A percentile compares a stretch with the other conserved stretches of the same genome.
These are phyloP conservation scores for Beauveria caledonica DNA, from an alignment of 2,329 filamentous ascomycete species.

Conservation along the genomic window DNA sequence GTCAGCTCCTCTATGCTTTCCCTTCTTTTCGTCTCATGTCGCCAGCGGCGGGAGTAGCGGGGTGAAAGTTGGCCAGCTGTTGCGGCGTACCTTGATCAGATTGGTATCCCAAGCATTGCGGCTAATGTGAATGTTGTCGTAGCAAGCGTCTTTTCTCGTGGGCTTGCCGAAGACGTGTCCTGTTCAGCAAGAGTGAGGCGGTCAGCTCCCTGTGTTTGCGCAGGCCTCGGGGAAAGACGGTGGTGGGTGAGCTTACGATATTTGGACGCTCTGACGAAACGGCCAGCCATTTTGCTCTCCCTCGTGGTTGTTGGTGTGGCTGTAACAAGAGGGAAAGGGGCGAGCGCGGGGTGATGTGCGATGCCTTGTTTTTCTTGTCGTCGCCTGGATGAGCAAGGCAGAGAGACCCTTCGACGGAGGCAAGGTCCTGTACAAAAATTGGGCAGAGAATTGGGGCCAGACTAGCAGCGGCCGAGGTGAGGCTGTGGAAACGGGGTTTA, in stretches of 20 bases:
- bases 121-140: constrained; percentile 95
- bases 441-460: constrained; percentile 4
- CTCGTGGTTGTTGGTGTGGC: background rate
- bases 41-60: background rate
- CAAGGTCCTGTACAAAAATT: background rate
- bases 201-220: constrained; percentile 17
- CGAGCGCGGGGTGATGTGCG: background rate
- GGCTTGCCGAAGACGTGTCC: constrained; percentile 97
- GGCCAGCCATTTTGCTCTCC: constrained; percentile 43
- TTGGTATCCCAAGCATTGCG: constrained; percentile 99
- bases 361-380: background rate
- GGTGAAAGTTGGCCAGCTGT: constrained; percentile 11
- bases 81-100: constrained; percentile 70
- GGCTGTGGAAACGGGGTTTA: constrained; percentile 17
- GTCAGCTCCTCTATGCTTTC: constrained; percentile 13
- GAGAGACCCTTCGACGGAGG: background rate
- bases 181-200: constrained; percentile 27
- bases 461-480: constrained; percentile 11
- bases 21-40: background rate
- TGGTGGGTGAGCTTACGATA: constrained; percentile 46
- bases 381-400: background rate
- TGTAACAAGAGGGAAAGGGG: background rate
- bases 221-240: constrained; percentile 10
- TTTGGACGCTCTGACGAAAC: constrained; percentile 61
- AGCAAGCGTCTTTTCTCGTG: constrained; percentile 95